phyloP scores from a whole-genome alignment of 306 rosid genomes.

The Quercus aquifolioides region DNA sequence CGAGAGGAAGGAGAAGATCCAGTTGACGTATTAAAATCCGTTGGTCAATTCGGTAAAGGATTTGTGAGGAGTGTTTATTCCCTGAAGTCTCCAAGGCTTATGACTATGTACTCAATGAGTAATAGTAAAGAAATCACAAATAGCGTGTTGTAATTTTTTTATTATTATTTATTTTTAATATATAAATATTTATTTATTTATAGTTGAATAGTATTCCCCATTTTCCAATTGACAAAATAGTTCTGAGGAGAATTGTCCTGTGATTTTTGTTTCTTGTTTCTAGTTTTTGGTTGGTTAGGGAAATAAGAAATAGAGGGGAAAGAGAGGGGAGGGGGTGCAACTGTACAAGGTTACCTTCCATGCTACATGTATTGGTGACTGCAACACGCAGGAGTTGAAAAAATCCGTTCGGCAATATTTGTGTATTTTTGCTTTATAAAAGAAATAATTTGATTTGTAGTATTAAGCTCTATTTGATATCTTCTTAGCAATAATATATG shows the following conservation, averaged over 20 bases:
- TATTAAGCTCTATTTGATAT: too few relatives aligned
- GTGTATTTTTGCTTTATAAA: not conserved
- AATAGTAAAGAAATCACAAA: not conserved
- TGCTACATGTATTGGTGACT: not conserved
- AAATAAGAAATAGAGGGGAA: not conserved
- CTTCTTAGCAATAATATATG: too few relatives aligned
- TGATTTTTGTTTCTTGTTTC: not conserved
- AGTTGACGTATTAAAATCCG: conserved; percentile 30
- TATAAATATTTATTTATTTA: conserved; percentile 6
- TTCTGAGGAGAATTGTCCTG: not conserved
- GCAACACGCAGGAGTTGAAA: not conserved
- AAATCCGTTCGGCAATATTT: not conserved
- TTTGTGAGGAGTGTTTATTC: conserved; percentile 42
- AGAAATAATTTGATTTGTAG: too few relatives aligned
- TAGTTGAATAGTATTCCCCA: not conserved
- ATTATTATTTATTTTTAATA: not conserved
- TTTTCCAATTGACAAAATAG: not conserved
- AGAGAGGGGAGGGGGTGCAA: too few relatives aligned
- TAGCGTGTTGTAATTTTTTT: not conserved
- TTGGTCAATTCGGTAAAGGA: conserved; percentile 50
- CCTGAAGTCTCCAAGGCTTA: conserved; percentile 42
- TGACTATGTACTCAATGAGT: not conserved
- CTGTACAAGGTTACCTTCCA: not conserved
- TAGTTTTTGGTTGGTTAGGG: not conserved
- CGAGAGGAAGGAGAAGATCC: conserved; percentile 43